Percentiles rank a stretch among this genome's conserved stretches.
phyloP scores from a whole-genome alignment of 2,329 filamentous ascomycete species.

The Colletotrichum sp. region DNA sequence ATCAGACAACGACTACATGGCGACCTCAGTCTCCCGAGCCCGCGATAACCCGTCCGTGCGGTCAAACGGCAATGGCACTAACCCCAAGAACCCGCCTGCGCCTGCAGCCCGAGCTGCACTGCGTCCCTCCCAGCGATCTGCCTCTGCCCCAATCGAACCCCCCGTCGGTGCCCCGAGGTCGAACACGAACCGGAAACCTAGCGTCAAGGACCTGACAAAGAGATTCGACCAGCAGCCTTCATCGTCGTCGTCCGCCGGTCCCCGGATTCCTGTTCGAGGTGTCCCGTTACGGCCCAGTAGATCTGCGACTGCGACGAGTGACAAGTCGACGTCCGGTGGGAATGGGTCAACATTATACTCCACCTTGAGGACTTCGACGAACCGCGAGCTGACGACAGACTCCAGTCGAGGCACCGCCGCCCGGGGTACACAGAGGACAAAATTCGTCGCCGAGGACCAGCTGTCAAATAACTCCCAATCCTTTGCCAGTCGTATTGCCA shows the following conservation, averaged over 20 bases:
- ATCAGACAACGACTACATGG: constrained; percentile 40
- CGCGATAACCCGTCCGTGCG: constrained; percentile 48
- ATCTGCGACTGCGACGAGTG: constrained; percentile 37
- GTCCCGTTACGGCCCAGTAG: constrained; percentile 40
- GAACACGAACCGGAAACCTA: constrained; percentile 56
- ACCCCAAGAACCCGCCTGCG: constrained; percentile 50
- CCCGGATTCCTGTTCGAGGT: constrained; percentile 39
- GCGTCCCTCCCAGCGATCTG: constrained; percentile 54
- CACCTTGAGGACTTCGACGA: constrained; percentile 40
- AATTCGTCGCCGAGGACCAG: constrained; percentile 54
- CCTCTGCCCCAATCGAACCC: constrained; percentile 60
- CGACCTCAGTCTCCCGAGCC: constrained; percentile 36
- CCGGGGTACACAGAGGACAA: constrained; percentile 44
- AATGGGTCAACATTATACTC: constrained; percentile 42
- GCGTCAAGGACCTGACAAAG: constrained; percentile 80
- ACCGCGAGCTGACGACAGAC: constrained; percentile 34
- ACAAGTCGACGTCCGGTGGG: constrained; percentile 15
- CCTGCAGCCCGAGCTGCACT: constrained; percentile 42
- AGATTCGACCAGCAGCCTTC: constrained; percentile 71
- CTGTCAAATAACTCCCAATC: constrained; percentile 60
- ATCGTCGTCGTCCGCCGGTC: constrained; percentile 29
- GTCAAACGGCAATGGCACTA: constrained; percentile 55
- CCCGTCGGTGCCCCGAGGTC: constrained; percentile 33
- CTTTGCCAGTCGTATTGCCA: constrained; percentile 63
- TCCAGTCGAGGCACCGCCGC: constrained; percentile 7